These are phyloP conservation scores for Globisporangium megalacanthum DNA, from an alignment of 352 stramenopile species.

Conservation along the genomic window DNA sequence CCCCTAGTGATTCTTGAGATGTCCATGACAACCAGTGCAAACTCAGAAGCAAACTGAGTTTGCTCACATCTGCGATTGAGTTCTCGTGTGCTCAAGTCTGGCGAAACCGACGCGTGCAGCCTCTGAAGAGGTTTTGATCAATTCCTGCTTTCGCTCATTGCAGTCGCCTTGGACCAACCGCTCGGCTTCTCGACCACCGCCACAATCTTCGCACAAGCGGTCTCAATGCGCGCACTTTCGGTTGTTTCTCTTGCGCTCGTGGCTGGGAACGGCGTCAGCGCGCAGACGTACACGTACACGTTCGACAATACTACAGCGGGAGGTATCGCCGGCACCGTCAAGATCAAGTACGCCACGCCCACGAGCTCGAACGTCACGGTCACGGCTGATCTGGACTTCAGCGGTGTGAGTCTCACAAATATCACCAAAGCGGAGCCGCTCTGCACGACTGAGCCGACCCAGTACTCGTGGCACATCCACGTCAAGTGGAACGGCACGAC, in stretches of 20 bases:
- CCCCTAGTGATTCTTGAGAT: too few relatives aligned
- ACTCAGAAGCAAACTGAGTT: too few relatives aligned
- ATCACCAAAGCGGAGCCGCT: conserved; percentile 28
- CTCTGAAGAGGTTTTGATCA: too few relatives aligned
- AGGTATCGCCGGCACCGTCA: conserved; percentile 30
- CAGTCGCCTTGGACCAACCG: too few relatives aligned
- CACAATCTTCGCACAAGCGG: too few relatives aligned
- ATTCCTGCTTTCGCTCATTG: too few relatives aligned
- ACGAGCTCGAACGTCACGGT: conserved; percentile 19
- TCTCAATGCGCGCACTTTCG: conserved; percentile 1
- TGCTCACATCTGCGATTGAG: too few relatives aligned
- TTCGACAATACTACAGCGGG: conserved; percentile 28
- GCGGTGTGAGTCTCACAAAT: conserved; percentile 15
- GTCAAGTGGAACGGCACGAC: conserved; percentile 18
- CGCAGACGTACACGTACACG: conserved; percentile 32
- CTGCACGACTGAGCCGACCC: conserved; percentile 28
- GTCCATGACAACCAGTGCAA: too few relatives aligned
- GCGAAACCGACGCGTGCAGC: too few relatives aligned
- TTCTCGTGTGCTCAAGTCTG: too few relatives aligned
- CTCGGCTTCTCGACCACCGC: too few relatives aligned
- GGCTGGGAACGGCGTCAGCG: background rate
- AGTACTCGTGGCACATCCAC: conserved; percentile 33
- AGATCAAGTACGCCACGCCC: conserved; percentile 26
- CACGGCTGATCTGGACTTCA: conserved; percentile 38
- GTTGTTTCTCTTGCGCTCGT: background rate